A percentile compares a stretch with the other conserved stretches of the same genome.
phyloP scores from a whole-genome alignment of 805 yeast species.

The Zygosaccharomyces lentus region DNA sequence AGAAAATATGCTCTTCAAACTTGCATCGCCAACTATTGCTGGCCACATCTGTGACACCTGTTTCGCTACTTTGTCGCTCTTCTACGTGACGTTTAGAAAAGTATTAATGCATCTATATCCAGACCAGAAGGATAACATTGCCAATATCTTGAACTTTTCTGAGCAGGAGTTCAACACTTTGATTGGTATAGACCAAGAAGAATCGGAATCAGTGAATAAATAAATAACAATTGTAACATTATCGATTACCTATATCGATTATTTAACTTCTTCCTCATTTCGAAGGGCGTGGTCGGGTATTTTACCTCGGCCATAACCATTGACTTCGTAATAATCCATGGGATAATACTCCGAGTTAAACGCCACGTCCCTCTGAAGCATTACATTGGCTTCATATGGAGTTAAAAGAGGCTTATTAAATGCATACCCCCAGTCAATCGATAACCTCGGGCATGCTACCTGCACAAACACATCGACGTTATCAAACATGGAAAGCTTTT shows the following conservation, averaged over 20 bases:
- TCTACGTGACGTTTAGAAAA: constrained; percentile 38
- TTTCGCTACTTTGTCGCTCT: constrained; percentile 43
- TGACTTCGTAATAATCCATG: constrained; percentile 89
- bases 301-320: constrained; percentile 89
- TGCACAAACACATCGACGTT: constrained; percentile 94
- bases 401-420: constrained; percentile 87
- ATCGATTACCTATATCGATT: not conserved
- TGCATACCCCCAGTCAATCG: constrained; percentile 99
- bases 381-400: constrained; percentile 94
- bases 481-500: constrained; percentile 84
- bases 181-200: constrained; percentile 57
- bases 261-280: not conserved
- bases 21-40: constrained; percentile 61
- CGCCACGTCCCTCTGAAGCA: constrained; percentile 65
- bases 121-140: constrained; percentile 24
- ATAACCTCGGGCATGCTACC: constrained; percentile 93
- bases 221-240: not conserved
- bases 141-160: constrained; percentile 27
- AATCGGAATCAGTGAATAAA: not conserved
- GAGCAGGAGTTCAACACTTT: constrained; percentile 57
- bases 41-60: constrained; percentile 51
- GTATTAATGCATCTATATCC: constrained; percentile 36
- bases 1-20: constrained; percentile 48
- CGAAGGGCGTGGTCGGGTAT: constrained; percentile 44
- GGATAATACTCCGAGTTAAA: constrained; percentile 73